Evolutionary conservation across 2,329 filamentous ascomycete species (phyloP).

Genomic region (Salinomyces thailandicus): DNA sequence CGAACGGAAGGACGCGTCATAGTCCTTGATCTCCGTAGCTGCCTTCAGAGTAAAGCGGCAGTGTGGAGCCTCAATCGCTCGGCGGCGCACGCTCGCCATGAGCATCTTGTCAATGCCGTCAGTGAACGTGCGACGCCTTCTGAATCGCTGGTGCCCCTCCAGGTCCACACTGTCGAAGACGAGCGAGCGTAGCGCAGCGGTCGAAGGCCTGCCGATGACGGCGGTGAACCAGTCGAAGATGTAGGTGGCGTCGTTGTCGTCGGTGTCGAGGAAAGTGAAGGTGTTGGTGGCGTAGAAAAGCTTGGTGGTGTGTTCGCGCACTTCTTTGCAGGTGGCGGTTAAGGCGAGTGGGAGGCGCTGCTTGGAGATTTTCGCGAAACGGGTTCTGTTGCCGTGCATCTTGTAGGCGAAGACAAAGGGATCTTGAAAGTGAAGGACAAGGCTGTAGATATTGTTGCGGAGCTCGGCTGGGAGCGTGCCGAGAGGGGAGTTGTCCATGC

Average conservation of each 20-base stretch:
- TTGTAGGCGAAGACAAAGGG: neutral
- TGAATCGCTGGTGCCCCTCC: neutral
- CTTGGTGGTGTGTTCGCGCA: neutral
- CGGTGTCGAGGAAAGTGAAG: neutral
- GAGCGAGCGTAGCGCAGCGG: neutral
- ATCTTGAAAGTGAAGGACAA: neutral
- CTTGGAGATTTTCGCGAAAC: neutral
- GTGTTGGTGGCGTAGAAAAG: slow-evolving; percentile 4
- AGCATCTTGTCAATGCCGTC: neutral
- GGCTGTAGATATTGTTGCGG: slow-evolving; percentile 5
- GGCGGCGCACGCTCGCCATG: neutral
- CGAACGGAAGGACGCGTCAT: too few relatives aligned
- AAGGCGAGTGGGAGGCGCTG: neutral
- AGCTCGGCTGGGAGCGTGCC: slow-evolving; percentile 2
- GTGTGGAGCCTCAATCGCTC: too few relatives aligned
- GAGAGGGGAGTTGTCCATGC: slow-evolving; percentile 6
- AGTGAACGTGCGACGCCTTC: neutral
- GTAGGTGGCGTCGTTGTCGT: neutral
- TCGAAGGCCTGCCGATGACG: neutral
- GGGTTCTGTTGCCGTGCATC: neutral
- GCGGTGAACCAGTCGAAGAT: neutral
- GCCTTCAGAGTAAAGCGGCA: too few relatives aligned
- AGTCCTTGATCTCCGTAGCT: too few relatives aligned
- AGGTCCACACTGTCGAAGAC: neutral
- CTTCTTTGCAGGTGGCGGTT: slow-evolving; percentile 1